phyloP scores from a whole-genome alignment of 495 filamentous ascomycete species.

The Pyrenula aspistea region DNA sequence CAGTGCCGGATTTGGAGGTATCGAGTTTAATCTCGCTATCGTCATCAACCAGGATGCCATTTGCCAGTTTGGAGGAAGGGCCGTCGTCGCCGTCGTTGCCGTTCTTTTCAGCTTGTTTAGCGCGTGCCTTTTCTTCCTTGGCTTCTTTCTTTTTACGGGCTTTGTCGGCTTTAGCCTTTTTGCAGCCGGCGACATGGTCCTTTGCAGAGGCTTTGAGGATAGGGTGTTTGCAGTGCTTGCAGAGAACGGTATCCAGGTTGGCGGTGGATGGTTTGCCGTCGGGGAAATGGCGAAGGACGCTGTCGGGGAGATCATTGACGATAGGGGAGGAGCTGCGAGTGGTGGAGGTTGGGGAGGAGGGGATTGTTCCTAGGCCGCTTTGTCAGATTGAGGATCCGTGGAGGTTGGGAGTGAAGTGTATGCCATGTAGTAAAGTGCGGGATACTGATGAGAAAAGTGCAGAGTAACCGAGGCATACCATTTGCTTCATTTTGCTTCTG shows the following conservation, averaged over 20 bases:
- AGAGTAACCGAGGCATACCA: not conserved
- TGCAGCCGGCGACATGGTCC: conserved; percentile 56
- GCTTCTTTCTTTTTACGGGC: conserved; percentile 69
- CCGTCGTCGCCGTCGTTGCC: conserved; percentile 44
- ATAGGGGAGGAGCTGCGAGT: conserved; percentile 39
- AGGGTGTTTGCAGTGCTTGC: conserved; percentile 73
- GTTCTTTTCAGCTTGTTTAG: conserved; percentile 50
- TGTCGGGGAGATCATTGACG: conserved; percentile 63
- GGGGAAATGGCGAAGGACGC: conserved; percentile 55
- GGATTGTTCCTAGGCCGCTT: not conserved
- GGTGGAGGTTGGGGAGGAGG: conserved; percentile 17
- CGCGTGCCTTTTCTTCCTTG: conserved; percentile 58
- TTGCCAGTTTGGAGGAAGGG: conserved; percentile 6
- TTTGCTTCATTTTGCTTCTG: not conserved
- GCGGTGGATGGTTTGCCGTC: conserved; percentile 59
- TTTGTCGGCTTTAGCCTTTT: conserved; percentile 62
- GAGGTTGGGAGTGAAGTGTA: too few relatives aligned
- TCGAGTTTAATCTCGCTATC: conserved; percentile 6
- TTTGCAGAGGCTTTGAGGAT: conserved; percentile 46
- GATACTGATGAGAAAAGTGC: not conserved
- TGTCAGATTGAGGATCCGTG: too few relatives aligned
- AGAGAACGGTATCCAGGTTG: conserved; percentile 52
- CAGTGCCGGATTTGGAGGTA: conserved; percentile 15
- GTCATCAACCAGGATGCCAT: conserved; percentile 24
- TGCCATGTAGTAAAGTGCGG: not conserved